phyloP scores from a whole-genome alignment of 306 rosid genomes.

The Citrullus mucosospermus region DNA sequence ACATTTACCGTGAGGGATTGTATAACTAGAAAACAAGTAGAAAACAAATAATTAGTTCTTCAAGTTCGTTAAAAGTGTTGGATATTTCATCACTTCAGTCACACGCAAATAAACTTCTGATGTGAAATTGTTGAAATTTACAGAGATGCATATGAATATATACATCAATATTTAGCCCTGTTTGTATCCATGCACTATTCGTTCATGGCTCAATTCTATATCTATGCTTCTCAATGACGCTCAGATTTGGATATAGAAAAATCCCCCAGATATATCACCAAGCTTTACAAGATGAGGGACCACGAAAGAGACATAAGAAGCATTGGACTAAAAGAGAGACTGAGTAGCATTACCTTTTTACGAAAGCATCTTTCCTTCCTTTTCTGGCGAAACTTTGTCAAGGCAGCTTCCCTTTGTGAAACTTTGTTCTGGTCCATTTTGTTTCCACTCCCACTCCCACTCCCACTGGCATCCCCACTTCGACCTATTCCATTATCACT shows the following conservation, averaged over 20 bases:
- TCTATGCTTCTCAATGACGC: background rate
- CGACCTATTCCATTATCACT: slow-evolving; percentile 36
- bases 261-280: background rate
- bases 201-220: background rate
- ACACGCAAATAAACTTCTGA: background rate
- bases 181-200: background rate
- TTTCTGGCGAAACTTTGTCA: slow-evolving; percentile 66
- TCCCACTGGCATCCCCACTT: slow-evolving; percentile 45
- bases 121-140: background rate
- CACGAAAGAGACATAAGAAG: background rate
- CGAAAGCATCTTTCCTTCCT: slow-evolving; percentile 66
- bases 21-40: background rate
- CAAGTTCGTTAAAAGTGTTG: background rate
- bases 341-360: slow-evolving; percentile 40
- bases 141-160: background rate
- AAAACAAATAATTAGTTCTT: background rate
- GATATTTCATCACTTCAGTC: background rate
- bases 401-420: slow-evolving; percentile 66
- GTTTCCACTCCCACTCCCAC: slow-evolving; percentile 31
- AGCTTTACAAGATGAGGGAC: background rate
- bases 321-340: background rate
- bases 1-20: background rate
- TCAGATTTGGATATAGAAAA: background rate
- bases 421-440: slow-evolving; percentile 36
- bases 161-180: background rate